Percentiles rank a stretch among this genome's conserved stretches.
phyloP scores from a whole-genome alignment of 208 protist genomes.

The Leishmania lainsoni region DNA sequence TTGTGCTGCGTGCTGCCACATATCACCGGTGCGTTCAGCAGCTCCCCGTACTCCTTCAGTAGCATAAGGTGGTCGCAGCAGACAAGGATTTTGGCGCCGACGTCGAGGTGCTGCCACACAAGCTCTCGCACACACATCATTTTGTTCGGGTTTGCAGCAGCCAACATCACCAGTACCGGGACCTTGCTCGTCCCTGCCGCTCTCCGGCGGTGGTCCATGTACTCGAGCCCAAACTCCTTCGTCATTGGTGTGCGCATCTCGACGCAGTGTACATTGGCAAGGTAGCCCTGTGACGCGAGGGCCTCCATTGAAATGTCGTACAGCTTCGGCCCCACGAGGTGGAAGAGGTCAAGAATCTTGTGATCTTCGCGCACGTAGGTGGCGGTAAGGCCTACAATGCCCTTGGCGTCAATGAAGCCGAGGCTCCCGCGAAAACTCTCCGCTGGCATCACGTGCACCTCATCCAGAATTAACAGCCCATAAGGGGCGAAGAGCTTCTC shows the following conservation, averaged over 20 bases:
- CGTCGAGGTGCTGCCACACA: slow-evolving; percentile 92
- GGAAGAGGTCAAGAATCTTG: slow-evolving; percentile 97
- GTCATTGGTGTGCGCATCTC: slow-evolving; percentile 99
- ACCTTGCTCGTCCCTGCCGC: slow-evolving; percentile 29
- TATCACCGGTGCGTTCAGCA: slow-evolving; percentile 92
- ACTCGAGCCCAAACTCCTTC: slow-evolving; percentile 93
- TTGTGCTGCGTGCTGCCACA: slow-evolving; percentile 93
- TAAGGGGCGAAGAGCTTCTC: slow-evolving; percentile 81
- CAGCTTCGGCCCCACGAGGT: slow-evolving; percentile 99
- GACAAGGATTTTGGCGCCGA: slow-evolving; percentile 98
- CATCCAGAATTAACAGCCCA: slow-evolving; percentile 87
- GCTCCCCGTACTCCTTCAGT: slow-evolving; percentile 93
- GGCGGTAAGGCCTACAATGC: slow-evolving; percentile 98
- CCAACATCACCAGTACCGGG: slow-evolving; percentile 75
- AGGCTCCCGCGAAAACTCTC: slow-evolving; percentile 96
- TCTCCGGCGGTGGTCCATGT: slow-evolving; percentile 68
- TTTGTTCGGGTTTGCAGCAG: slow-evolving; percentile 89
- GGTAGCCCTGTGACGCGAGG: slow-evolving; percentile 93
- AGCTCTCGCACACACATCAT: slow-evolving; percentile 91
- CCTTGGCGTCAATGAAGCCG: slow-evolving; percentile 92
- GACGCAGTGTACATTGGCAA: slow-evolving; percentile 98
- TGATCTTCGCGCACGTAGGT: slow-evolving; percentile 97
- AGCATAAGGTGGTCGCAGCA: slow-evolving; percentile 99
- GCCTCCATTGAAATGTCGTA: slow-evolving; percentile 99
- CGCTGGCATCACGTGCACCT: slow-evolving; percentile 98